Evolutionary conservation across 2,329 filamentous ascomycete genomes (phyloP).

Genomic region (Curvularia spicifera): DNA sequence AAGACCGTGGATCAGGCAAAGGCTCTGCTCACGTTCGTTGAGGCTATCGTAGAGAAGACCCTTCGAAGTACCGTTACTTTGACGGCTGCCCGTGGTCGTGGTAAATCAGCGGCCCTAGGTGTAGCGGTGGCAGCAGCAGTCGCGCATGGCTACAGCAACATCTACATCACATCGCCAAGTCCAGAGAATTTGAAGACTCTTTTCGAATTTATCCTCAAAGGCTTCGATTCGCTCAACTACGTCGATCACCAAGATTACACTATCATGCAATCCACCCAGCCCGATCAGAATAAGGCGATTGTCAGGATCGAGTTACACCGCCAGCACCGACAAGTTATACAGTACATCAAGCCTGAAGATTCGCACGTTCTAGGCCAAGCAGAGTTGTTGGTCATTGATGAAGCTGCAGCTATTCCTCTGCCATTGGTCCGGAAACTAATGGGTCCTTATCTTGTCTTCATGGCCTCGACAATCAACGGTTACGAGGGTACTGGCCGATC

Average conservation of each 20-base stretch:
- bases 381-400: constrained; percentile 93
- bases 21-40: constrained; percentile 93
- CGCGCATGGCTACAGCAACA: constrained; percentile 97
- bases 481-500: constrained; percentile 97
- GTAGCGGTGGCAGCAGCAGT: constrained; percentile 93
- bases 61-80: constrained; percentile 90
- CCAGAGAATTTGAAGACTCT: constrained; percentile 98
- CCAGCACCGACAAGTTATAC: constrained; percentile 95
- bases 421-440: constrained; percentile 92
- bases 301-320: constrained; percentile 95
- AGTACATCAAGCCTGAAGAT: constrained; percentile 97
- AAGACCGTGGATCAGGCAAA: constrained; percentile 96
- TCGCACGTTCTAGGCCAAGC: constrained; percentile 94
- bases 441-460: constrained; percentile 96
- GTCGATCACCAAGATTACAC: constrained; percentile 96
- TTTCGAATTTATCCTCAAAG: constrained; percentile 98
- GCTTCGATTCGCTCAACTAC: constrained; percentile 92
- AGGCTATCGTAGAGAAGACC: constrained; percentile 95
- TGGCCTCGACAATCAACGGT: constrained; percentile 98
- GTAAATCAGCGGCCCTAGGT: constrained; percentile 95
- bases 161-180: constrained; percentile 97
- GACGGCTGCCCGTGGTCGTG: constrained; percentile 91
- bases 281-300: constrained; percentile 98
- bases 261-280: constrained; percentile 97
- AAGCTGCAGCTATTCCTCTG: constrained; percentile 93